Evolutionary conservation across 805 yeast species (phyloP).

Genomic region (Yarrowia sp.): DNA sequence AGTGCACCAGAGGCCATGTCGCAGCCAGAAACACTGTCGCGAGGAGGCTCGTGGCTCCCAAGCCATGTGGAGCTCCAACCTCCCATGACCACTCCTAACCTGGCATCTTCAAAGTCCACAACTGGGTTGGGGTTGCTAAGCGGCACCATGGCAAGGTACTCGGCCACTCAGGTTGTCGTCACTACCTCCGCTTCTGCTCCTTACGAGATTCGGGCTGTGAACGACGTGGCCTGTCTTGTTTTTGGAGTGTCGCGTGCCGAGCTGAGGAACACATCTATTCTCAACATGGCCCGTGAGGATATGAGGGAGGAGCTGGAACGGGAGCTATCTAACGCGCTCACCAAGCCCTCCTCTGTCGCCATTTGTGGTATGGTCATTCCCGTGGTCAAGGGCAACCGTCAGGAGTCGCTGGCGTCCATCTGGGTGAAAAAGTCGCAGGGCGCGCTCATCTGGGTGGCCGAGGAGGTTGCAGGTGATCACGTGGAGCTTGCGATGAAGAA

Average conservation of each 20-base stretch:
- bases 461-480: slow-evolving; percentile 55
- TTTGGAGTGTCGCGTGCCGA: slow-evolving; percentile 74
- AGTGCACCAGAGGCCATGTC: not conserved
- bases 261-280: slow-evolving; percentile 57
- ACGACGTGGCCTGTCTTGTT: slow-evolving; percentile 83
- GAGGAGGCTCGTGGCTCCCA: not conserved
- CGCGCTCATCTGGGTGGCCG: slow-evolving; percentile 76
- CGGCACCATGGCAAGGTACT: slow-evolving; percentile 38
- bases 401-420: slow-evolving; percentile 76
- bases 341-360: slow-evolving; percentile 32
- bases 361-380: slow-evolving; percentile 75
- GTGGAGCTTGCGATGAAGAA: slow-evolving; percentile 37
- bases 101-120: slow-evolving; percentile 51
- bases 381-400: slow-evolving; percentile 61
- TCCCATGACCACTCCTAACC: slow-evolving; percentile 35
- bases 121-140: slow-evolving; percentile 36
- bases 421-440: slow-evolving; percentile 79
- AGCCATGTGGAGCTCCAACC: not conserved
- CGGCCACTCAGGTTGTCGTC: slow-evolving; percentile 70
- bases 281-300: slow-evolving; percentile 53
- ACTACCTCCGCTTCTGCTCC: slow-evolving; percentile 73
- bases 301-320: not conserved
- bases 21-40: not conserved
- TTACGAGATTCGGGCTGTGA: slow-evolving; percentile 78
- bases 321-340: not conserved